Evolutionary conservation across 257 asterid genomes (phyloP), one percentile per base, ranked within the genome.

Genomic region (Sherardia arvensis): DNA sequence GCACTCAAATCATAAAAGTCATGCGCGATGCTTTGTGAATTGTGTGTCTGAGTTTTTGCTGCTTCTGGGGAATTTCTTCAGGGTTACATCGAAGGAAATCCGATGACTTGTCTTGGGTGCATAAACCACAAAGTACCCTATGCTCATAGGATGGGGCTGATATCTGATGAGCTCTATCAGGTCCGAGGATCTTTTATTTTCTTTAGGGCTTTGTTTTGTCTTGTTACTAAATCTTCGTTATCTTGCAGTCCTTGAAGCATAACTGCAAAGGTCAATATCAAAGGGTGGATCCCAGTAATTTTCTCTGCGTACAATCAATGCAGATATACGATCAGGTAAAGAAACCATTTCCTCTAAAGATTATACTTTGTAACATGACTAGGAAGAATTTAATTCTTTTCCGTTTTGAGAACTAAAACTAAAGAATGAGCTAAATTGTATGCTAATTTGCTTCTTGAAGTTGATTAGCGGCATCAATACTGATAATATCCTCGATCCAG

Each of bases 161-260:
- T 75, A 66, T 75, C 79, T 5, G 70, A 75, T 30, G 79, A 75
- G 64, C 69, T 75, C 47, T 70, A 75, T 21, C 34, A 70, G 76
- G 79, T 70, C 21, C 55, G 79, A 47, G 53, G 58, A 33, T 53
- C 45, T 56, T 59, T 25, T 8, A 49, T 49, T 49, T 21, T 15
- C 57, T 33, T 1, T 0, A 7, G 4, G 21, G 17, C 17, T 32
- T 34, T 7, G 1, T 8, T 25, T 51, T 8, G 12, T 36, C 59
- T 8, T 5, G 45, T 22, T 7, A 7, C 29, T 8, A 26, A 17
- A 6, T 29, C 36, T 15, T 6, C 29, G 25, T 33, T 34, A 4
- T 27, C 43, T 18, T 29, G 28, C 64, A 74, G 79, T 45, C 75
- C 26, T 58, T 74, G 45, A 62, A 55, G 57, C 8, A 17, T 20